Percentiles rank a stretch among this genome's conserved stretches.
phyloP scores from a whole-genome alignment of 2,329 filamentous ascomycete genomes.

The Dactylellina drechsleri region DNA sequence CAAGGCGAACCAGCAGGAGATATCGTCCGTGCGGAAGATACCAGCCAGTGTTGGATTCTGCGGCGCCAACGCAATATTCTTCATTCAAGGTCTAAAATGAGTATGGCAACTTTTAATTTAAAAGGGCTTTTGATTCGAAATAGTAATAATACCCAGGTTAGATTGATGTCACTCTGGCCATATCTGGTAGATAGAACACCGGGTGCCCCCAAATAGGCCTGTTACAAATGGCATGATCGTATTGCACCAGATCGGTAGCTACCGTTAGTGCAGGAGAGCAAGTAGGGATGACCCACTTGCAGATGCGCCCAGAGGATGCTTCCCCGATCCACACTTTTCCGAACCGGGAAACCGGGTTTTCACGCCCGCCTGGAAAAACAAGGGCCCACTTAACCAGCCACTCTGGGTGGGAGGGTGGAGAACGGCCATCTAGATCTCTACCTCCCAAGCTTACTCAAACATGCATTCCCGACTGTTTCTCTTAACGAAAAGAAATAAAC shows the following conservation, averaged over 20 bases:
- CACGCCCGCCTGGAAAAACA: not conserved
- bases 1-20: not conserved
- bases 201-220: too few relatives aligned
- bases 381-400: not conserved
- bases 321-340: not conserved
- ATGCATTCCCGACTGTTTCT: not conserved
- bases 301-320: not conserved
- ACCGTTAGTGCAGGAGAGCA: not conserved
- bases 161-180: not conserved
- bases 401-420: not conserved
- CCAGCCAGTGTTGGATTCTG: constrained; percentile 1
- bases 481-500: not conserved
- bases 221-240: not conserved
- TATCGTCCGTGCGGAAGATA: not conserved
- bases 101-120: not conserved
- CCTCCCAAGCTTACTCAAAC: not conserved
- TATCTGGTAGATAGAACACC: too few relatives aligned
- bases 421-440: not conserved
- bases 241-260: not conserved
- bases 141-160: not conserved
- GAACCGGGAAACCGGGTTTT: not conserved
- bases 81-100: not conserved
- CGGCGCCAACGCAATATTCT: not conserved
- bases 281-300: not conserved
- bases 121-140: not conserved